Evolutionary conservation across 2,329 filamentous ascomycete species (phyloP).

Genomic region (Geosmithia morbida): DNA sequence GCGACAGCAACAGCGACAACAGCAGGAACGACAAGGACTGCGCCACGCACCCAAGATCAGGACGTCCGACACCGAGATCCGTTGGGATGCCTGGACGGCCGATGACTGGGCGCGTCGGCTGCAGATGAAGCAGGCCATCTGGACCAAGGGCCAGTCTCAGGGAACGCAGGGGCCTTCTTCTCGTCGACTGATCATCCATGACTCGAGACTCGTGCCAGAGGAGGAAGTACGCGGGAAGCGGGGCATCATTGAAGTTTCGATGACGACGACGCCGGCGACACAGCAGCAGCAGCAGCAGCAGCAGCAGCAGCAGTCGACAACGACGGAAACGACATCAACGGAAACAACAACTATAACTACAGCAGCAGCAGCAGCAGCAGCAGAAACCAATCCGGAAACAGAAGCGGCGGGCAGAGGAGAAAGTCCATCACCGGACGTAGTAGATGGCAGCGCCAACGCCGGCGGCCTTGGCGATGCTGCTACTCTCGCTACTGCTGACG

Average conservation of each 20-base stretch:
- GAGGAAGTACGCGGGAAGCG: slow-evolving; percentile 2
- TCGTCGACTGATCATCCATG: slow-evolving; percentile 23
- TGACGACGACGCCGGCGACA: background rate
- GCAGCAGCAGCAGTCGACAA: background rate
- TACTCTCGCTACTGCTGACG: background rate
- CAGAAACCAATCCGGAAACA: background rate
- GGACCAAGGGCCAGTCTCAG: slow-evolving; percentile 28
- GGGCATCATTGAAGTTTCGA: slow-evolving; percentile 7
- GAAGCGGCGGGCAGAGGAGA: too few species aligned
- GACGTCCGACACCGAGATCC: slow-evolving; percentile 45
- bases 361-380: background rate
- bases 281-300: background rate
- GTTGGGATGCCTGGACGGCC: slow-evolving; percentile 40
- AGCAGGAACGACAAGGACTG: slow-evolving; percentile 3
- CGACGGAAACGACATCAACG: too few species aligned
- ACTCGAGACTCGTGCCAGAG: slow-evolving; percentile 10
- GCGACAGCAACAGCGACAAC: background rate
- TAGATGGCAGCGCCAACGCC: background rate
- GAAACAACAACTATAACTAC: background rate
- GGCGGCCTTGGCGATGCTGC: background rate
- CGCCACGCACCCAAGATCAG: slow-evolving; percentile 59
- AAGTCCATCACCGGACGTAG: background rate
- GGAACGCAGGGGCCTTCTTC: background rate
- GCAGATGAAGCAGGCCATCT: slow-evolving; percentile 50
- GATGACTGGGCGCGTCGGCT: slow-evolving; percentile 38